phyloP scores from a whole-genome alignment of 2,329 filamentous ascomycete genomes.

The Fonsecaea nubica region DNA sequence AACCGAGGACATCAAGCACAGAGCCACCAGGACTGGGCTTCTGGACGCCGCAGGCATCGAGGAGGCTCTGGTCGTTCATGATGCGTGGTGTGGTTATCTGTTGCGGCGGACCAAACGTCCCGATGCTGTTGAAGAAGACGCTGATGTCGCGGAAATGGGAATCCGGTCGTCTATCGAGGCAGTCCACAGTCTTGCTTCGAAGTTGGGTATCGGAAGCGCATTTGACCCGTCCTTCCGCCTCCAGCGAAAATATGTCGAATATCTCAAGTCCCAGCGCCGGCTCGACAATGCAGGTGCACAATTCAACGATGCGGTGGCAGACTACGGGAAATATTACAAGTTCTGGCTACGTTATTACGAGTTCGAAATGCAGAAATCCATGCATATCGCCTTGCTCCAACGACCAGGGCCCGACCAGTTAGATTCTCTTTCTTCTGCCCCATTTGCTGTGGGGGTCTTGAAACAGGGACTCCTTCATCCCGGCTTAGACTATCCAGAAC shows the following conservation, averaged over 20 bases:
- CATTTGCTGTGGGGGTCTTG: slow-evolving; percentile 76
- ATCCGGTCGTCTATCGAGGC: slow-evolving; percentile 85
- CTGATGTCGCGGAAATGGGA: slow-evolving; percentile 88
- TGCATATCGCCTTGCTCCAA: slow-evolving; percentile 61
- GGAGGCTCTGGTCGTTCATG: slow-evolving; percentile 87
- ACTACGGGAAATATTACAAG: slow-evolving; percentile 78
- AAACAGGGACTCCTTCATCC: slow-evolving; percentile 68
- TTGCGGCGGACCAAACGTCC: slow-evolving; percentile 81
- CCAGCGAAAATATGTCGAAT: slow-evolving; percentile 91
- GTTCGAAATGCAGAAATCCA: slow-evolving; percentile 84
- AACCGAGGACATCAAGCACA: slow-evolving; percentile 89
- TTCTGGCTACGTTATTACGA: slow-evolving; percentile 94
- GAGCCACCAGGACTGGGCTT: slow-evolving; percentile 82
- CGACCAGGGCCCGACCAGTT: slow-evolving; percentile 58
- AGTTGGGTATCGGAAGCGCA: slow-evolving; percentile 73
- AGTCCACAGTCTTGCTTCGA: slow-evolving; percentile 77
- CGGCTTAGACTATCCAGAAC: slow-evolving; percentile 59
- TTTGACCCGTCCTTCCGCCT: slow-evolving; percentile 90
- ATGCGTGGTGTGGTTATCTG: slow-evolving; percentile 93
- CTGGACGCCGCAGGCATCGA: slow-evolving; percentile 86
- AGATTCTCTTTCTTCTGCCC: slow-evolving; percentile 69
- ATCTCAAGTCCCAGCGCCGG: slow-evolving; percentile 81
- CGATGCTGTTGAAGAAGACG: slow-evolving; percentile 77
- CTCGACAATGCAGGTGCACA: slow-evolving; percentile 76
- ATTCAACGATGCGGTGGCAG: slow-evolving; percentile 75